Base-by-base conservation (phyloP, 2,329 filamentous ascomycete genomes). In the Daldinia eschscholtzii region DNA sequence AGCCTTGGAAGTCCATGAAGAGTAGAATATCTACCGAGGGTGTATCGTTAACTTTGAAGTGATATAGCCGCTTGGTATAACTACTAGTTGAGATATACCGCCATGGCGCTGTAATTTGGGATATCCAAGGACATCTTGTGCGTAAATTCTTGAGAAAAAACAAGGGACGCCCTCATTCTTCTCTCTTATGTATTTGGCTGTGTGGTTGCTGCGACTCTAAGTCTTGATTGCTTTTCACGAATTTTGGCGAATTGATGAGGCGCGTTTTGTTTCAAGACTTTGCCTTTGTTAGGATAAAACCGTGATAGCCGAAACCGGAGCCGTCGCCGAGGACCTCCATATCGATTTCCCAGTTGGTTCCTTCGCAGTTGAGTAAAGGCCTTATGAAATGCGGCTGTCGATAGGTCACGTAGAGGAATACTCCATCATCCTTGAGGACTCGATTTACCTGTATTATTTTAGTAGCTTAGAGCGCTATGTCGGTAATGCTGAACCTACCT, bases 361-460 rank as follows among this genome's bases (percentile, higher is more conserved):
- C 79, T 2, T 82, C 78, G 7, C 77, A 74, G 28, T 81, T 80
- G 18, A 88, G 74, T 18, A 87, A 75, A 12, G 83, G 83, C 72
- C 77, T 81, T 52, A 88, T 82, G 67, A 88, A 88, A 74, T 87
- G 86, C 12, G 84, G 84, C 65, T 87, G 86, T 41, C 85, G 77
- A 72, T 83, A 88, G 0, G 86, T 87, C 42, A 88, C 80, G 71
- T 84, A 87, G 1, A 88, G 76, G 71, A 87, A 87, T 2, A 79
- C 70, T 2, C 84, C 85, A 30, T 81, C 79, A 26, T 82, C 76
- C 67, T 84, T 84, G 26, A 88, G 76, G 0, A 85, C 81, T 42
- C 86, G 79, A 56, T 79, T 77, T 44, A 84, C 82, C 82, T 84
- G 56, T 1, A 57, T 52, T n/a, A 30, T 57, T 15, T 70, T 52